Evolutionary conservation across 2,329 filamentous ascomycete genomes (phyloP).

Genomic region (Aspergillus pseudoviridinutans): DNA sequence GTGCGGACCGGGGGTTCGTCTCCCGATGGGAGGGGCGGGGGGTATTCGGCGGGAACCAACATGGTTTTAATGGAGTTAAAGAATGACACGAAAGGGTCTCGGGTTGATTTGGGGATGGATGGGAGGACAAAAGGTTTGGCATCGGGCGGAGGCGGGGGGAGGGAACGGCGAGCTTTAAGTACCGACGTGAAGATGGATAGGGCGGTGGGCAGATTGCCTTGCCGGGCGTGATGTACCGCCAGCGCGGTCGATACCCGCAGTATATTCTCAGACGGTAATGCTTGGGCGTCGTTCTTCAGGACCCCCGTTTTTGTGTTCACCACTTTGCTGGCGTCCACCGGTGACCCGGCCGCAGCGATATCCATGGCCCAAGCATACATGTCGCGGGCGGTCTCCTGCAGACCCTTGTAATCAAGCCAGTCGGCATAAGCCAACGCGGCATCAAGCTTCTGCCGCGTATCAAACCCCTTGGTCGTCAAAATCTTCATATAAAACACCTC

Average conservation of each 20-base stretch:
- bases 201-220: constrained; percentile 62
- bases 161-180: constrained; percentile 67
- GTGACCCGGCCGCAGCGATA: constrained; percentile 60
- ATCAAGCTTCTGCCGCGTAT: constrained; percentile 71
- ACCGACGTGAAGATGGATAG: constrained; percentile 83
- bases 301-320: constrained; percentile 62
- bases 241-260: constrained; percentile 71
- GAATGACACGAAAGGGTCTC: constrained; percentile 28
- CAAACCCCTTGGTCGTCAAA: constrained; percentile 75
- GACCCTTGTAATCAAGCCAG: constrained; percentile 75
- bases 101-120: constrained; percentile 14
- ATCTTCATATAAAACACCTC: constrained; percentile 79
- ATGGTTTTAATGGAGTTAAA: constrained; percentile 41
- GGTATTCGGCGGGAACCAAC: constrained; percentile 59
- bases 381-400: constrained; percentile 61
- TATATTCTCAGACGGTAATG: constrained; percentile 66
- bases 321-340: constrained; percentile 41
- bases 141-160: constrained; percentile 43
- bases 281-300: constrained; percentile 55
- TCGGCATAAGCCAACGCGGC: constrained; percentile 79
- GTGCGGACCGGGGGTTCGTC: constrained; percentile 63
- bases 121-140: constrained; percentile 24
- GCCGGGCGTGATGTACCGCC: constrained; percentile 71
- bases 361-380: constrained; percentile 74
- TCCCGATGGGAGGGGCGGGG: constrained; percentile 66